These are phyloP conservation scores for Pyrenula massariospora DNA, from an alignment of 495 filamentous ascomycete species.

Conservation along the genomic window DNA sequence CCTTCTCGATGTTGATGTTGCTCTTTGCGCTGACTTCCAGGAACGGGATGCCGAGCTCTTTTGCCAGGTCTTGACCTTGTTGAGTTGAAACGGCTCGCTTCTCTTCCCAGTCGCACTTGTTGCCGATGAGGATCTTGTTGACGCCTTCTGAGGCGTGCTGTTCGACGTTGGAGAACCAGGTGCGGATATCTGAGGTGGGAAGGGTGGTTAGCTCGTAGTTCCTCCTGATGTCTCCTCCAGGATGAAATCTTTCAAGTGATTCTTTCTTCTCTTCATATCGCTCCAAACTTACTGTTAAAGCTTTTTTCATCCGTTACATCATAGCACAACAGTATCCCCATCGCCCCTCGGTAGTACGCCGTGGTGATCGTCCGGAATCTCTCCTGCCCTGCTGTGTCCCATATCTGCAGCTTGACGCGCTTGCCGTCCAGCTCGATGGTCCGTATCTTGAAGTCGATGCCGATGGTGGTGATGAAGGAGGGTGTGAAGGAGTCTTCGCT, in stretches of 20 bases:
- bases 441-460: slow-evolving; percentile 99
- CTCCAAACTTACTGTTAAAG: slow-evolving; percentile 74
- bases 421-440: slow-evolving; percentile 98
- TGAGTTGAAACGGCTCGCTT: slow-evolving; percentile 90
- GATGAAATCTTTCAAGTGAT: background rate
- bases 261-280: slow-evolving; percentile 1
- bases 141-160: slow-evolving; percentile 98
- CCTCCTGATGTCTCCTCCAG: background rate
- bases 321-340: slow-evolving; percentile 97
- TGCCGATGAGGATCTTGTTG: slow-evolving; percentile 98
- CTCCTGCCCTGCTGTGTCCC: slow-evolving; percentile 97
- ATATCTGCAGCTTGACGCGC: slow-evolving; percentile 97
- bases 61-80: slow-evolving; percentile 82
- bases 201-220: slow-evolving; percentile 4
- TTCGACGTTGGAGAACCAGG: slow-evolving; percentile 98
- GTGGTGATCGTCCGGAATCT: slow-evolving; percentile 98
- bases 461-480: slow-evolving; percentile 98
- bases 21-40: slow-evolving; percentile 96
- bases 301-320: slow-evolving; percentile 96
- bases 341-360: slow-evolving; percentile 94
- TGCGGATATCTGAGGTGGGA: slow-evolving; percentile 69
- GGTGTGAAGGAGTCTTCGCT: slow-evolving; percentile 98
- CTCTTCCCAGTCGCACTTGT: slow-evolving; percentile 99
- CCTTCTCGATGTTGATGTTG: slow-evolving; percentile 99
- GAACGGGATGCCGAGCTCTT: slow-evolving; percentile 96